Base-by-base conservation (phyloP, 2,329 filamentous ascomycete species). In the Ustulina deusta region DNA sequence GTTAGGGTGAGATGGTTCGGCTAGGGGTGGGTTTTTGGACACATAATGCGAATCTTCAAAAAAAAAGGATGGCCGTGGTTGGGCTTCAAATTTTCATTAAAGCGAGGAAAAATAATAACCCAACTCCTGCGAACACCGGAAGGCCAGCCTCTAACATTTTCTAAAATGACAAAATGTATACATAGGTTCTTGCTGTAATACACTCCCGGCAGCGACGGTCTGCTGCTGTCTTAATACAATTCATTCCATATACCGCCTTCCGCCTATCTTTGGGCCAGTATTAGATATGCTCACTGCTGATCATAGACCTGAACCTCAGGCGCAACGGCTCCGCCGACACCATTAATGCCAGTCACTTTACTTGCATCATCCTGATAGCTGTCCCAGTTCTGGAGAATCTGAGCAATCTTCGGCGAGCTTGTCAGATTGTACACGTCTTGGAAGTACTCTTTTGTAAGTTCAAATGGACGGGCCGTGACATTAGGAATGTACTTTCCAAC, bases 401-500 rank as follows among this genome's bases (percentile, higher is more conserved):
- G 87, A 49, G 90, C 91, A 77, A 94, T 94, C 81, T 91, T 88
- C 72, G 88, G 88, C 66, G 87, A 90, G 83, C 97, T 97, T 62
- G 96, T 99, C 79, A 99, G 83, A 76, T 90, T 89, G 84, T 98
- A 98, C 58, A 99, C 97, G 78, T 98, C 96, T 87, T 99, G 95
- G 82, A 99, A 99, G 84, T 99, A 99, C 84, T 98, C 96, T 87
- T 94, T 97, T 63, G 94, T 97, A 73, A 99, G 86, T 80, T 94
- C 93, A 79, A 99, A 99, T 17, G 96, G 96, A 82, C 91, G 91
- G 66, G 96, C 96, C 63, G 96, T 99, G 73, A 99, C 97, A 82
- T 99, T 99, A 74, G 96, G 96, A 73, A 99, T 98, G 84, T 99
- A 99, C 84, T 99, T 99, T 77, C 96, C 96, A 74, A 99, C 88